Evolutionary conservation across 768 basidiomycete genomes (phyloP).

Genomic region (Baorangia bicolor): DNA sequence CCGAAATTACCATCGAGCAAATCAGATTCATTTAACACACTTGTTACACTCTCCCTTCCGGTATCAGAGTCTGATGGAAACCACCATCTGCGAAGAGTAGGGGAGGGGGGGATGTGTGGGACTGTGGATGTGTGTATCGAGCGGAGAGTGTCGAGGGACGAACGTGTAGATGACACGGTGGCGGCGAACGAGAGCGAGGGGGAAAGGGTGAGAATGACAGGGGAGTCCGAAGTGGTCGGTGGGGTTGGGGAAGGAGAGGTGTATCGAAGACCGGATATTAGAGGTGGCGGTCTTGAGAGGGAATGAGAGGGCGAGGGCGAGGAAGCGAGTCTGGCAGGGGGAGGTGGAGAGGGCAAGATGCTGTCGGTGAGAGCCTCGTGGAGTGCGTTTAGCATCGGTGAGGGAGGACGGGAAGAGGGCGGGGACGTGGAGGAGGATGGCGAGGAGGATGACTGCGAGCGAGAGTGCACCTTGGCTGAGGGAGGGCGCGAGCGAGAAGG

Average conservation of each 20-base stretch:
- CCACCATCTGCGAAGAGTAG: constrained; percentile 45
- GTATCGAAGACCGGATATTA: constrained; percentile 54
- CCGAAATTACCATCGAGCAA: constrained; percentile 35
- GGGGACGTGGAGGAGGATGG: background rate
- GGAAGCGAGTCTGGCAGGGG: constrained; percentile 42
- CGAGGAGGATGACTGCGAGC: background rate
- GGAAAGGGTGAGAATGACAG: constrained; percentile 11
- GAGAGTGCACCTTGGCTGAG: background rate
- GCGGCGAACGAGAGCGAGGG: constrained; percentile 18
- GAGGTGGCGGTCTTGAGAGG: constrained; percentile 47
- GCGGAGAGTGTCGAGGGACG: constrained; percentile 62
- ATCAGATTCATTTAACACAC: constrained; percentile 53
- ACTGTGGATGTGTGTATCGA: constrained; percentile 34
- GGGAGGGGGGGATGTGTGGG: constrained; percentile 28
- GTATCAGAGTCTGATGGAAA: constrained; percentile 41
- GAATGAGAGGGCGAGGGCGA: constrained; percentile 33
- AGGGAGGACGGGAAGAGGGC: constrained; percentile 31
- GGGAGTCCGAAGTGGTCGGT: constrained; percentile 35
- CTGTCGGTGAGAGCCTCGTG: constrained; percentile 46
- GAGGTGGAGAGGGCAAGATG: constrained; percentile 41
- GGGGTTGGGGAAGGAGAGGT: constrained; percentile 65
- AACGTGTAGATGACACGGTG: constrained; percentile 33
- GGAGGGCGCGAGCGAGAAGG: constrained; percentile 3
- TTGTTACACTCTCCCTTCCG: constrained; percentile 43
- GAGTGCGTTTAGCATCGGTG: constrained; percentile 40